Evolutionary conservation across 2,329 filamentous ascomycete genomes (phyloP).

Genomic region (Dactylonectria macrodidyma): DNA sequence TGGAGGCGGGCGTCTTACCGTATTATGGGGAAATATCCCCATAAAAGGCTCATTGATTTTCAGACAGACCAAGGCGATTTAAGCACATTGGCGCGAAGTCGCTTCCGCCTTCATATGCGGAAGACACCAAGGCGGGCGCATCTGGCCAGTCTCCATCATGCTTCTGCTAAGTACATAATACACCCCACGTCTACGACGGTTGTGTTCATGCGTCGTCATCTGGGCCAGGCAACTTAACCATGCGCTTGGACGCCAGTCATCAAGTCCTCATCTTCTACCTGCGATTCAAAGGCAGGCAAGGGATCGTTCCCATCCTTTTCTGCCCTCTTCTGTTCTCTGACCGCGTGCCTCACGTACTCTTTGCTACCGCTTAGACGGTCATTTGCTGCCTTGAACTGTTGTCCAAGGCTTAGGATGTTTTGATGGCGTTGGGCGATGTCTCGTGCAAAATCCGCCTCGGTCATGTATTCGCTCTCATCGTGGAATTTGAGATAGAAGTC

Average conservation of each 20-base stretch:
- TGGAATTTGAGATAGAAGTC: constrained; percentile 68
- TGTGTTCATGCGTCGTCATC: not conserved
- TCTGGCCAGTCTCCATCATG: no score
- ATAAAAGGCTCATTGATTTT: no score
- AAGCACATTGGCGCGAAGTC: no score
- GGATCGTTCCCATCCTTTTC: constrained; percentile 60
- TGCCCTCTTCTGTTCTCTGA: constrained; percentile 61
- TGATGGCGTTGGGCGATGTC: constrained; percentile 59
- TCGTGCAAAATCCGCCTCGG: constrained; percentile 66
- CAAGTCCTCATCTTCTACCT: constrained; percentile 73
- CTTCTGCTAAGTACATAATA: constrained; percentile 1
- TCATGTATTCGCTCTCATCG: constrained; percentile 57
- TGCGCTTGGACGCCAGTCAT: constrained; percentile 63
- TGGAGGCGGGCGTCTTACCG: no score
- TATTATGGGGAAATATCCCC: no score
- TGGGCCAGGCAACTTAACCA: constrained; percentile 23
- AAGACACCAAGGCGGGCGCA: no score
- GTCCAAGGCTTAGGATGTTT: constrained; percentile 61
- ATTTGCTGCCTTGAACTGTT: constrained; percentile 66
- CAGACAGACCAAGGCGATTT: no score
- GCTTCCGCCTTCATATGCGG: no score
- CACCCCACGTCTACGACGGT: not conserved
- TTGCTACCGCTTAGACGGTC: constrained; percentile 69
- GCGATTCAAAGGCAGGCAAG: constrained; percentile 59
- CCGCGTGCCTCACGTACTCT: constrained; percentile 67